phyloP scores from a whole-genome alignment of 345 rosid genomes.

The Lagerstroemia speciosa region DNA sequence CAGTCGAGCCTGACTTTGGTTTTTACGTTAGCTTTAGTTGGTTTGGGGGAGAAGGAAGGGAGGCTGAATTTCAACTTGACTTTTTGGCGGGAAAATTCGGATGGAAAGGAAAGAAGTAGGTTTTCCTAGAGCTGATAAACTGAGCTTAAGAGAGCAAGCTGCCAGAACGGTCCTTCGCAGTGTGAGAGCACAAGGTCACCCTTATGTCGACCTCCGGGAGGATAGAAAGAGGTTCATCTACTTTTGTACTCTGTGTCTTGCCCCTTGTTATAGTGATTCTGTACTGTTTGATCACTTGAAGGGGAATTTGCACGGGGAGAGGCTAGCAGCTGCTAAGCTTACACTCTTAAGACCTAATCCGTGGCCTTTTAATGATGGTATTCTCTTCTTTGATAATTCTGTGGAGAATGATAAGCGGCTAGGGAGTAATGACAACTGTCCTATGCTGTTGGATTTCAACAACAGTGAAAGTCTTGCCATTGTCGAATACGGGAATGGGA shows the following conservation, averaged over 20 bases:
- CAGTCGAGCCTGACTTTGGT: neutral
- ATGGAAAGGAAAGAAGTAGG: slow-evolving; percentile 62
- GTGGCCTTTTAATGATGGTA: slow-evolving; percentile 88
- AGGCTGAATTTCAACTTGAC: neutral
- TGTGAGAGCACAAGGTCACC: slow-evolving; percentile 63
- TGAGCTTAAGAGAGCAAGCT: slow-evolving; percentile 54
- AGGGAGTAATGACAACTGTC: slow-evolving; percentile 11
- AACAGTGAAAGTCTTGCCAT: slow-evolving; percentile 37
- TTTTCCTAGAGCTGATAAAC: slow-evolving; percentile 30
- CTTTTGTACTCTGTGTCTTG: slow-evolving; percentile 82
- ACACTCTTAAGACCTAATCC: slow-evolving; percentile 70
- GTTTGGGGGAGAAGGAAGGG: neutral
- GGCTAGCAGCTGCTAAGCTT: slow-evolving; percentile 56
- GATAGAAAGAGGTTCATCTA: slow-evolving; percentile 66
- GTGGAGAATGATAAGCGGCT: slow-evolving; percentile 25
- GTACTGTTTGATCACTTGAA: slow-evolving; percentile 68
- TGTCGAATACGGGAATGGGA: slow-evolving; percentile 37
- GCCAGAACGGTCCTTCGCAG: slow-evolving; percentile 56
- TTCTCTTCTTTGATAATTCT: slow-evolving; percentile 59
- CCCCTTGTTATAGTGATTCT: slow-evolving; percentile 70
- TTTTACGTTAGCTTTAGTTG: neutral
- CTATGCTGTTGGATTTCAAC: slow-evolving; percentile 23
- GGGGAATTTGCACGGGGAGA: slow-evolving; percentile 67
- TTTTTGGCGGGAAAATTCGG: slow-evolving; percentile 23
- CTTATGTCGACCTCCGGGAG: slow-evolving; percentile 68